Evolutionary conservation across 2,329 filamentous ascomycete species (phyloP).

Genomic region (Ceratocystis lukuohia): DNA sequence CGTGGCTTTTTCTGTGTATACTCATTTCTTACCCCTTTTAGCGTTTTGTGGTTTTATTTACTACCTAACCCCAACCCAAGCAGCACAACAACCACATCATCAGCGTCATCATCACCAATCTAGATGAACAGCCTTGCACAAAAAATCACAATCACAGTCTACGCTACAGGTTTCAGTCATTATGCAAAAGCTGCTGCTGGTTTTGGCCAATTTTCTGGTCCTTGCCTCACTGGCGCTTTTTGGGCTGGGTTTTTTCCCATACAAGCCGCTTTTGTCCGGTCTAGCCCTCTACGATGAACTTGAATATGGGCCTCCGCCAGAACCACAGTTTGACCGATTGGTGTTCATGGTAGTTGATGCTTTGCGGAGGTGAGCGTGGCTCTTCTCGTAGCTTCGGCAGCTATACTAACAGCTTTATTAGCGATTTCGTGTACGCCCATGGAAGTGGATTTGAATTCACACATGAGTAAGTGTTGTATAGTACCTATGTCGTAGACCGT

Average conservation of each 20-base stretch:
- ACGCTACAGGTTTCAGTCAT: neutral
- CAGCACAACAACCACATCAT: neutral
- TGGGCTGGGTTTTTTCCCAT: conserved; percentile 88
- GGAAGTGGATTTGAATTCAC: conserved; percentile 75
- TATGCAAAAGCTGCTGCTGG: neutral
- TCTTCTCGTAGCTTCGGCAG: neutral
- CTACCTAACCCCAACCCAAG: neutral
- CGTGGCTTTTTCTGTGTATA: neutral
- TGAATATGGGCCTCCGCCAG: conserved; percentile 40
- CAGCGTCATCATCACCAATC: neutral
- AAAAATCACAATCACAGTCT: neutral
- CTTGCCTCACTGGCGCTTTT: conserved; percentile 64
- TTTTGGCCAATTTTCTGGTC: conserved; percentile 58
- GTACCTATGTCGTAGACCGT: too few species aligned
- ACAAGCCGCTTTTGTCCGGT: conserved; percentile 85
- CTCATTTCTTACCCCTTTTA: neutral
- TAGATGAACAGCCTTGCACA: neutral
- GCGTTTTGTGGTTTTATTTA: neutral
- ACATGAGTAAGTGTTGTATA: conserved; percentile 51
- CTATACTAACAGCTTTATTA: conserved; percentile 28
- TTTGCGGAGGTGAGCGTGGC: conserved; percentile 54
- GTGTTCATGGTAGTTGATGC: conserved; percentile 98
- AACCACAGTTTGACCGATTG: conserved; percentile 70
- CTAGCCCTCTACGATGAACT: conserved; percentile 54
- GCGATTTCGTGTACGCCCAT: conserved; percentile 82